Conservation (phyloP, 1,139 yeast genomes). For the Ogataea hybrid region DNA sequence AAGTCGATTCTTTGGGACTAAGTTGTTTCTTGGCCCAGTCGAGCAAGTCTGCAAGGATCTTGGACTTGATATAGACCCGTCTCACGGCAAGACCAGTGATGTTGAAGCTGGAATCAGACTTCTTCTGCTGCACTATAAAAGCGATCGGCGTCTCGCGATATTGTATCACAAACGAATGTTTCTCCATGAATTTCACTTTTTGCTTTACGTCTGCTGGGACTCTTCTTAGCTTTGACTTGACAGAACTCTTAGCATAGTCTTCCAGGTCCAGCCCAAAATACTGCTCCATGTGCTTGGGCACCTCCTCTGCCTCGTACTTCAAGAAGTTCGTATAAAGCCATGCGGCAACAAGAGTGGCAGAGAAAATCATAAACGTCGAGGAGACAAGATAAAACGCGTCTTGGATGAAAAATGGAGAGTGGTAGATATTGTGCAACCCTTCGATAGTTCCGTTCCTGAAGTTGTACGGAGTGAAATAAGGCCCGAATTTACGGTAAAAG, state of each 20-base stretch:
- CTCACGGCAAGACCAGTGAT: constrained; percentile 62
- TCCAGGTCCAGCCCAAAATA: constrained; percentile 56
- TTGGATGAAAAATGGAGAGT: constrained; percentile 34
- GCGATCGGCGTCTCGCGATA: constrained; percentile 73
- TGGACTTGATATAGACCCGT: constrained; percentile 61
- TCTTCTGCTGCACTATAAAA: constrained; percentile 42
- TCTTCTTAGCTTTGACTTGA: constrained; percentile 13
- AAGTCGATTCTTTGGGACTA: constrained; percentile 21
- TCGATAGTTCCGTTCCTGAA: constrained; percentile 12
- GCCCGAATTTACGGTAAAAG: constrained; percentile 36
- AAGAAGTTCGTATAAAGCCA: constrained; percentile 37
- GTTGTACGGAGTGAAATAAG: constrained; percentile 30
- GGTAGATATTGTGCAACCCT: constrained; percentile 30
- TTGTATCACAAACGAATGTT: constrained; percentile 52
- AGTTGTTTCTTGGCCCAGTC: constrained; percentile 50
- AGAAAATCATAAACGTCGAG: constrained; percentile 26
- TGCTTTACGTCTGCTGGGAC: constrained; percentile 30
- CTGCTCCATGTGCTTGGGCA: constrained; percentile 43
- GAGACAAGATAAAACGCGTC: constrained; percentile 35
- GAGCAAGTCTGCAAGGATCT: constrained; percentile 57
- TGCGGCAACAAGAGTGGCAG: constrained; percentile 30
- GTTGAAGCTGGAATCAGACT: constrained; percentile 38
- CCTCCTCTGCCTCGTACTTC: constrained; percentile 46
- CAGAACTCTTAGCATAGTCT: constrained; percentile 33
- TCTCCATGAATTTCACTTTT: constrained; percentile 37